These are phyloP conservation scores for Anastatica hierochuntica DNA, from an alignment of 345 rosid species.

Conservation along the genomic window DNA sequence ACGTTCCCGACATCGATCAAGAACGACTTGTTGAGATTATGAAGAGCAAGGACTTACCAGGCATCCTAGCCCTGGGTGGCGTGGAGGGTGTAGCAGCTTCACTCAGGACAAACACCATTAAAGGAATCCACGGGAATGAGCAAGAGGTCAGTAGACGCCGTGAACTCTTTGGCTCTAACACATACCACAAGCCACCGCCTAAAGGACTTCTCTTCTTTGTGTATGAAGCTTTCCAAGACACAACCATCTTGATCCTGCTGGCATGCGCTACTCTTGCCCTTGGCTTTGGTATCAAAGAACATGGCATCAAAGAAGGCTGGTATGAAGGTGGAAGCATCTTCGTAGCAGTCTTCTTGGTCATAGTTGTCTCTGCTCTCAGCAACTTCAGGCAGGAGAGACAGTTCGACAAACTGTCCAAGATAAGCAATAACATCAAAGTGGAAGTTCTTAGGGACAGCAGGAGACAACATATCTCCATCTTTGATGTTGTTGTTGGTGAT, in stretches of 20 bases:
- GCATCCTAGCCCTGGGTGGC: slow-evolving; percentile 38
- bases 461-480: slow-evolving; percentile 33
- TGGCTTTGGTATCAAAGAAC: slow-evolving; percentile 40
- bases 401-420: slow-evolving; percentile 42
- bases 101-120: slow-evolving; percentile 36
- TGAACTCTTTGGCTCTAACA: slow-evolving; percentile 44
- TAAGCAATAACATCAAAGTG: slow-evolving; percentile 41
- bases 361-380: slow-evolving; percentile 40
- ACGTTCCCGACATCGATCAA: slow-evolving; percentile 24
- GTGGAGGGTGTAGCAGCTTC: slow-evolving; percentile 42
- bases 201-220: slow-evolving; percentile 48
- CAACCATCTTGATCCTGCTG: slow-evolving; percentile 44
- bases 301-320: slow-evolving; percentile 49
- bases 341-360: slow-evolving; percentile 40
- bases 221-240: slow-evolving; percentile 49
- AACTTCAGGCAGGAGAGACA: slow-evolving; percentile 41
- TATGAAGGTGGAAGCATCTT: slow-evolving; percentile 56
- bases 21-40: slow-evolving; percentile 28
- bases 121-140: slow-evolving; percentile 37
- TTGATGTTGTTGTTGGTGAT: slow-evolving; percentile 57
- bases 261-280: slow-evolving; percentile 42
- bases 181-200: slow-evolving; percentile 51
- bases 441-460: slow-evolving; percentile 40
- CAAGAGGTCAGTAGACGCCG: slow-evolving; percentile 29
- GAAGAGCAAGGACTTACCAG: slow-evolving; percentile 30